Percentiles rank a stretch among this genome's conserved stretches.
These are phyloP conservation scores for Camellia oleifera DNA, from an alignment of 179 eudicot species.

Conservation along the genomic window DNA sequence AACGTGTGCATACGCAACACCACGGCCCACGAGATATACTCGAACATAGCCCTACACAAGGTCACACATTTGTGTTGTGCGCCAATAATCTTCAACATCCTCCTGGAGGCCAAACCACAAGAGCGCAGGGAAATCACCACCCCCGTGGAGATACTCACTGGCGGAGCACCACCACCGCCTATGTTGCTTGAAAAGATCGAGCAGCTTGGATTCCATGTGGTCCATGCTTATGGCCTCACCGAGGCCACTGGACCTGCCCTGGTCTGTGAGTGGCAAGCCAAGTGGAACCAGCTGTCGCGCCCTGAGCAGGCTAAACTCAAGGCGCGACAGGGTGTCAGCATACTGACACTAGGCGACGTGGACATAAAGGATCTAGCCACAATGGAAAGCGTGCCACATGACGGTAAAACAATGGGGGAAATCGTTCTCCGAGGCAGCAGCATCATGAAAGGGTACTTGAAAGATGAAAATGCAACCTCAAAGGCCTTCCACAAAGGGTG, in stretches of 20 bases:
- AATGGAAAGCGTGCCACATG: constrained; percentile 30
- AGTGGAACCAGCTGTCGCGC: constrained; percentile 41
- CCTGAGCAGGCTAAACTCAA: constrained; percentile 32
- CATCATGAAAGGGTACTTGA: constrained; percentile 59
- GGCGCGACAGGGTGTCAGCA: constrained; percentile 52
- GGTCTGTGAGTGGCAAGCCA: constrained; percentile 57
- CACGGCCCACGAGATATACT: constrained; percentile 43
- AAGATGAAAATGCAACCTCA: constrained; percentile 32
- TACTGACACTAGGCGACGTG: constrained; percentile 30
- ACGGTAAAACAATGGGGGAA: constrained; percentile 58
- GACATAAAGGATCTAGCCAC: constrained; percentile 36
- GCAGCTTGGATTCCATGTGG: constrained; percentile 45
- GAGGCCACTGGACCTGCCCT: constrained; percentile 68
- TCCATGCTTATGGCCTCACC: constrained; percentile 57
- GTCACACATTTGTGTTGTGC: constrained; percentile 77
- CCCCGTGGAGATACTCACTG: constrained; percentile 48
- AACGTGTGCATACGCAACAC: constrained; percentile 66
- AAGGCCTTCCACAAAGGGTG: constrained; percentile 48
- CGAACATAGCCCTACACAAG: constrained; percentile 33
- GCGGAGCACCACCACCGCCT: constrained; percentile 67
- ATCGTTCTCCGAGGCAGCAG: constrained; percentile 59
- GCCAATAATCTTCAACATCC: constrained; percentile 50
- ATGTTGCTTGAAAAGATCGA: constrained; percentile 41
- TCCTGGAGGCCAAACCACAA: constrained; percentile 35
- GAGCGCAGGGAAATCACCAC: constrained; percentile 25